These are phyloP conservation scores for Kwoniella dejecticola DNA, from an alignment of 768 basidiomycete genomes.

Conservation along the genomic window DNA sequence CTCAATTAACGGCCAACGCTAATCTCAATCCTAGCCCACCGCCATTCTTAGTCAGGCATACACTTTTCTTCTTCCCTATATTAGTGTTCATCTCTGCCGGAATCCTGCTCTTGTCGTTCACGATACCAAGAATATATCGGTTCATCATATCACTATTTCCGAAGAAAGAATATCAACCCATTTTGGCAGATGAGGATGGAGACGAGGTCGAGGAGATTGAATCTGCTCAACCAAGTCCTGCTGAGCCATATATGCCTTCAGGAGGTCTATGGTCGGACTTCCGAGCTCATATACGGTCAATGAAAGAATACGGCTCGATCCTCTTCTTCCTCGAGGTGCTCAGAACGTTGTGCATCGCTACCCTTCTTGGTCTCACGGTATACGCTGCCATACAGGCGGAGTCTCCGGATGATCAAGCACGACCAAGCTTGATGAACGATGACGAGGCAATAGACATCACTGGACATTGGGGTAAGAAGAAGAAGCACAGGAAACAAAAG, in stretches of 20 bases:
- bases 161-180: constrained; percentile 26
- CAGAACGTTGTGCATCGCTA: constrained; percentile 59
- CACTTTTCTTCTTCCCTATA: constrained; percentile 57
- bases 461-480: constrained; percentile 23
- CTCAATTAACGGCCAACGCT: no score
- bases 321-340: constrained; percentile 61
- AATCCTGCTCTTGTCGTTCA: constrained; percentile 54
- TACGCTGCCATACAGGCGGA: constrained; percentile 58
- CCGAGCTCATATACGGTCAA: constrained; percentile 57
- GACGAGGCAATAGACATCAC: constrained; percentile 17
- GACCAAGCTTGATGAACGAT: background rate
- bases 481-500: constrained; percentile 49
- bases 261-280: constrained; percentile 55
- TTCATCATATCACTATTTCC: constrained; percentile 20
- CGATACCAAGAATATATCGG: constrained; percentile 43
- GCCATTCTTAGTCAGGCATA: constrained; percentile 31
- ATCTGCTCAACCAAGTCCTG: constrained; percentile 21
- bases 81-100: constrained; percentile 55
- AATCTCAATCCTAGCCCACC: constrained; percentile 32
- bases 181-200: constrained; percentile 33
- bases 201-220: constrained; percentile 32
- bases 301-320: constrained; percentile 59
- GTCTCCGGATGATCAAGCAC: constrained; percentile 35
- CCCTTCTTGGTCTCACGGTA: constrained; percentile 61
- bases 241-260: constrained; percentile 34